These are phyloP conservation scores for Fragilariopsis cylindrus DNA, from an alignment of 108 stramenopile species.

Conservation along the genomic window DNA sequence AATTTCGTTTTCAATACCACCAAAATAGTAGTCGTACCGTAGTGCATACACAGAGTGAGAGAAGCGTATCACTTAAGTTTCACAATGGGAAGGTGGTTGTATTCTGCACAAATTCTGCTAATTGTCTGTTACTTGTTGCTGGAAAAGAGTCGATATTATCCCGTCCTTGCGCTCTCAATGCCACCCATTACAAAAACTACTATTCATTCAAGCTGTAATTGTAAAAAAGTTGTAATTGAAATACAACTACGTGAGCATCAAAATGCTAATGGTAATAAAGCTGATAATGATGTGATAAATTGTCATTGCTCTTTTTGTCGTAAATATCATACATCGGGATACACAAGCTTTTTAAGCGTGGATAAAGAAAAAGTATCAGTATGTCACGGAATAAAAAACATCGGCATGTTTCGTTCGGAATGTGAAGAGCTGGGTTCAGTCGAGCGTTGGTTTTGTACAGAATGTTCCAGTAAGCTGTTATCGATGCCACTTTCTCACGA, in stretches of 20 bases:
- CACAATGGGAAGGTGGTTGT: too few relatives aligned
- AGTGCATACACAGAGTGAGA: too few relatives aligned
- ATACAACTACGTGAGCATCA: background rate
- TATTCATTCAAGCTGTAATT: background rate
- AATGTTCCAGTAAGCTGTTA: slow-evolving; percentile 38
- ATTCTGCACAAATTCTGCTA: too few relatives aligned
- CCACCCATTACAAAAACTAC: background rate
- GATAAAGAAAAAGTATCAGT: background rate
- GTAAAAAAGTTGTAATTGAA: slow-evolving; percentile 1
- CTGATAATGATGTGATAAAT: background rate
- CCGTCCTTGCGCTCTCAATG: background rate
- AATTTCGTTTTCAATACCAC: too few relatives aligned
- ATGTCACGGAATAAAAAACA: background rate
- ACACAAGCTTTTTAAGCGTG: slow-evolving; percentile 26
- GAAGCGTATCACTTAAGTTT: too few relatives aligned
- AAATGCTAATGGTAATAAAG: background rate
- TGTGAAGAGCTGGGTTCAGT: slow-evolving; percentile 28
- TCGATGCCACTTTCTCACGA: background rate
- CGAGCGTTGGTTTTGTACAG: slow-evolving; percentile 32
- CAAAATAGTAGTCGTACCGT: too few relatives aligned
- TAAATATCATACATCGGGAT: slow-evolving; percentile 36
- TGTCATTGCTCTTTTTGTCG: slow-evolving; percentile 44
- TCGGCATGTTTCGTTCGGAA: slow-evolving; percentile 1
- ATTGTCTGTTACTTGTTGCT: background rate
- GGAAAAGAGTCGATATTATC: background rate